Percentiles rank a stretch among this genome's conserved stretches.
phyloP scores from a whole-genome alignment of 352 stramenopile species.

The Phytopythium litorale region DNA sequence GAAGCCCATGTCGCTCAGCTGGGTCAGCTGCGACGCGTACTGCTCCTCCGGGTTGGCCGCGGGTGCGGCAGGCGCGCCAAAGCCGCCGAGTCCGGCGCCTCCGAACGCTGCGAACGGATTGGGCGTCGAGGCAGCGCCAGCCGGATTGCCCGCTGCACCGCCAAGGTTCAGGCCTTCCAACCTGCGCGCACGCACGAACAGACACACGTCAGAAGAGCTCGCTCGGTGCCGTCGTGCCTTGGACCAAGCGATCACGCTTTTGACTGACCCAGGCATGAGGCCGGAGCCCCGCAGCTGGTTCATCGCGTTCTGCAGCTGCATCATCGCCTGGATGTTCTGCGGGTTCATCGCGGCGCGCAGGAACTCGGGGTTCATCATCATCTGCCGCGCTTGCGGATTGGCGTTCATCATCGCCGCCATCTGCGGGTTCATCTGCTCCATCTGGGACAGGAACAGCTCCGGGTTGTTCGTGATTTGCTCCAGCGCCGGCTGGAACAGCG shows the following conservation, averaged over 20 bases:
- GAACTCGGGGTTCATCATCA: conserved; percentile 89
- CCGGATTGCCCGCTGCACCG: conserved; percentile 10
- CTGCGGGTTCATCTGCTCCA: conserved; percentile 89
- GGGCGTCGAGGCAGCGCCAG: conserved; percentile 11
- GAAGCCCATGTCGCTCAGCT: conserved; percentile 91
- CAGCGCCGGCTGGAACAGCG: conserved; percentile 81
- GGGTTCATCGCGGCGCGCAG: conserved; percentile 86
- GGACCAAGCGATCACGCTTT: background rate
- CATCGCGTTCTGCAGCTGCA: conserved; percentile 90
- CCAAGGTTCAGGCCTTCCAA: conserved; percentile 50
- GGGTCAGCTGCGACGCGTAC: conserved; percentile 86
- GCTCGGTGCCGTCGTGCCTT: background rate
- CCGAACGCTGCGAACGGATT: conserved; percentile 59
- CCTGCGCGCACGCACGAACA: conserved; percentile 15
- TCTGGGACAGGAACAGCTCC: conserved; percentile 72
- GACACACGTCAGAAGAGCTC: background rate
- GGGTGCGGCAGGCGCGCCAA: conserved; percentile 30
- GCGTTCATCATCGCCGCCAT: conserved; percentile 82
- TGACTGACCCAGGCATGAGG: conserved; percentile 56
- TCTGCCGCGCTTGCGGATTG: conserved; percentile 87
- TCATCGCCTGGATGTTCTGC: conserved; percentile 89
- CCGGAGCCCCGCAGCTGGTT: conserved; percentile 71
- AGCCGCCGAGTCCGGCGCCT: conserved; percentile 18
- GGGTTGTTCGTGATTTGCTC: conserved; percentile 82
- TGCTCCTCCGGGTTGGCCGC: conserved; percentile 73